Conservation (phyloP, 2,329 filamentous ascomycete species). For the Fusarium sp. region DNA sequence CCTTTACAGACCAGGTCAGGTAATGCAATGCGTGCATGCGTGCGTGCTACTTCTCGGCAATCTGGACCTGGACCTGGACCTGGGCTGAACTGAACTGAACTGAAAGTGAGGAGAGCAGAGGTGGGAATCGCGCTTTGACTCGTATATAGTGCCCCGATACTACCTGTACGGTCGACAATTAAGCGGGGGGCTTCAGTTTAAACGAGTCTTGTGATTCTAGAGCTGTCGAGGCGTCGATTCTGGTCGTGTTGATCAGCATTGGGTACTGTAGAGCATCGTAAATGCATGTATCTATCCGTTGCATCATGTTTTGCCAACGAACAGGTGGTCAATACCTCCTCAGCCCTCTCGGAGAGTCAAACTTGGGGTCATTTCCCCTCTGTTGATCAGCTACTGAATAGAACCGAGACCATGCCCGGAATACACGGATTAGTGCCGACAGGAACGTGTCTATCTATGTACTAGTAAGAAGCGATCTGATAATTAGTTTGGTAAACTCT, state of each 20-base stretch:
- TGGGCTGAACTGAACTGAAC: background rate
- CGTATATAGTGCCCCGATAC: background rate
- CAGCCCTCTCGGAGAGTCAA: background rate
- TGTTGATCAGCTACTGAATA: background rate
- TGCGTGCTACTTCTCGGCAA: slow-evolving; percentile 15
- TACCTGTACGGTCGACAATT: background rate
- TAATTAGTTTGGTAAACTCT: background rate
- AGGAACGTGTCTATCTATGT: background rate
- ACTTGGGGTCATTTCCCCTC: background rate
- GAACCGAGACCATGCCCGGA: background rate
- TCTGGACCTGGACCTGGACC: background rate
- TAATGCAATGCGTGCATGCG: background rate
- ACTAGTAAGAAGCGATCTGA: background rate
- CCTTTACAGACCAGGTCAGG: background rate
- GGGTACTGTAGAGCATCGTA: background rate
- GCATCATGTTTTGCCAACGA: background rate
- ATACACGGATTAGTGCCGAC: slow-evolving; percentile 1
- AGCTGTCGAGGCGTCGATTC: background rate
- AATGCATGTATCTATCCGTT: slow-evolving; percentile 1
- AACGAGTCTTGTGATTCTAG: background rate
- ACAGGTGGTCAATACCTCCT: background rate
- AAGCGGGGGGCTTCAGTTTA: background rate
- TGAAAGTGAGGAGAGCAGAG: background rate
- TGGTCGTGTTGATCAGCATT: background rate
- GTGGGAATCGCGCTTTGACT: slow-evolving; percentile 22